Conservation (phyloP, 176 grass and related monocot species). For the Aegilops longissima region DNA sequence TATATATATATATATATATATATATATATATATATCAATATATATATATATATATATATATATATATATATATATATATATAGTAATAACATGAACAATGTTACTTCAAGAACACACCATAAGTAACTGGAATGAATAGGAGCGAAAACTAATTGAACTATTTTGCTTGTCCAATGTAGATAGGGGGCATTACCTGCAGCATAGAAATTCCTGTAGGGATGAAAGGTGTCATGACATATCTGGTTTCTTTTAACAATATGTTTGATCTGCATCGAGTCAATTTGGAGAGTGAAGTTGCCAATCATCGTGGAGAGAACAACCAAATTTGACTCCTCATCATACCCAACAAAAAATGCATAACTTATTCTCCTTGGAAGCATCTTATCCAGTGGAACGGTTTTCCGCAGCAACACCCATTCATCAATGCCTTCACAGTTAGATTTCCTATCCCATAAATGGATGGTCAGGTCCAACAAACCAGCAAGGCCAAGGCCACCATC, state of each 20-base stretch:
- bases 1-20: too few species aligned
- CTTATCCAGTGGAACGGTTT: background rate
- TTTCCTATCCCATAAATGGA: too few species aligned
- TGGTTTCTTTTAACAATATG: background rate
- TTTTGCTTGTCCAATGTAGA: background rate
- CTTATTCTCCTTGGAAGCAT: background rate
- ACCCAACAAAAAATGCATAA: background rate
- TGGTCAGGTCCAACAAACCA: too few species aligned
- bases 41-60: too few species aligned
- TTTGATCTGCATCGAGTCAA: background rate
- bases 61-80: background rate
- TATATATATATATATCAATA: too few species aligned
- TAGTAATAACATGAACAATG: background rate
- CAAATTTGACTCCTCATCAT: background rate
- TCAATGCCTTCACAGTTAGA: background rate
- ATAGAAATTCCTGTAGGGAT: background rate
- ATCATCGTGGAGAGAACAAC: background rate
- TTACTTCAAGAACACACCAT: too few species aligned
- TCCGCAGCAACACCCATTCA: background rate
- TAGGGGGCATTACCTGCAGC: background rate
- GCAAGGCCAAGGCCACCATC: too few species aligned
- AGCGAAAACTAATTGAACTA: background rate
- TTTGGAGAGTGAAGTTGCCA: background rate
- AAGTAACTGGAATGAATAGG: too few species aligned
- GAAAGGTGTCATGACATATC: background rate